Conservation (phyloP, 495 filamentous ascomycete genomes). For the Hypoxylon rickii region DNA sequence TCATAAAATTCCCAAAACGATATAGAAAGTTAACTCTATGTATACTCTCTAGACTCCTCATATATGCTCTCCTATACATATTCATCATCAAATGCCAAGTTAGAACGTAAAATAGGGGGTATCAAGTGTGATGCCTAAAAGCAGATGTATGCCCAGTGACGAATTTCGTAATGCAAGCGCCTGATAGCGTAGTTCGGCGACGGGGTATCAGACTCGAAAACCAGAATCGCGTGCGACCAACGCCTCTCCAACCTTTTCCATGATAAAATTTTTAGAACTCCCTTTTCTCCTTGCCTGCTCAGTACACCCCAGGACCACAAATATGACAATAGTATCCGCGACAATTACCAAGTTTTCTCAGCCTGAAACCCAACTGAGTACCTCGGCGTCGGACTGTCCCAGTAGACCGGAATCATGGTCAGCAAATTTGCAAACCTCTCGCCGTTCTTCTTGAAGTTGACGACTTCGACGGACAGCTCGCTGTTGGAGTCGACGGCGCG, state of each 20-base stretch:
- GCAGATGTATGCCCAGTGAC: slow-evolving; percentile 18
- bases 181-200: slow-evolving; percentile 18
- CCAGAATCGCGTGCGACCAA: slow-evolving; percentile 2
- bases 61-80: background rate
- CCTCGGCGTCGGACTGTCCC: slow-evolving; percentile 32
- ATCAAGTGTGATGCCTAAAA: slow-evolving; percentile 38
- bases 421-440: slow-evolving; percentile 51
- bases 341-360: slow-evolving; percentile 33
- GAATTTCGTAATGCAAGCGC: slow-evolving; percentile 6
- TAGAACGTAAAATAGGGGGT: slow-evolving; percentile 24
- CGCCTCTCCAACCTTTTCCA: background rate
- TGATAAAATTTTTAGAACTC: background rate
- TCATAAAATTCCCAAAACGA: too few species aligned
- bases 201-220: slow-evolving; percentile 23
- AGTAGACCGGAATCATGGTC: slow-evolving; percentile 52
- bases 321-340: background rate
- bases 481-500: slow-evolving; percentile 42
- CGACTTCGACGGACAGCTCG: slow-evolving; percentile 50
- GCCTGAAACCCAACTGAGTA: slow-evolving; percentile 53
- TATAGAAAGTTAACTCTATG: too few species aligned
- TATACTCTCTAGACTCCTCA: too few species aligned
- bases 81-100: background rate
- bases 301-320: background rate
- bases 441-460: slow-evolving; percentile 57
- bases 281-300: background rate